Evolutionary conservation across 441 rosid genomes (phyloP), one percentile per base, ranked within the genome.

Genomic region (Adansonia gregorii): DNA sequence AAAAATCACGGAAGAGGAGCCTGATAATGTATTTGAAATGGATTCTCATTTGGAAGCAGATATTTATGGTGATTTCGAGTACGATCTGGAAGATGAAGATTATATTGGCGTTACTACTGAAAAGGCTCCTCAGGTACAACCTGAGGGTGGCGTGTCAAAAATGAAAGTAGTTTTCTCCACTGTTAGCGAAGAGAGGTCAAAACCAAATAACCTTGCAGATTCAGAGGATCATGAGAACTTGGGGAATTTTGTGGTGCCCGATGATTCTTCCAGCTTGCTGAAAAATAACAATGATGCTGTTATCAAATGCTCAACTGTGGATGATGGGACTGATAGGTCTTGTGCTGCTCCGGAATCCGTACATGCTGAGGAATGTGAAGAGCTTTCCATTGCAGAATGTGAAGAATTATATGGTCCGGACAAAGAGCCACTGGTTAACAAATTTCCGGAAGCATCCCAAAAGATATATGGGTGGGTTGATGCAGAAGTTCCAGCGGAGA

Each of bases 361-460:
- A 71, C 83, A 78, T 46, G 70, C 76, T n/a, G 90, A 85, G 79
- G 92, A 82, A 67, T 85, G 72, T 66, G 93, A 86, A 78, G 89
- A 86, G 76, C 89, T 86, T 81, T 92, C 93, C 75, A 66, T 84
- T 63, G 90, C 90, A 79, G 98, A 94, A 82, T 91, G 92, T 87
- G 98, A 94, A 86, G 98, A 91, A 82, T 79, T 92, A 68, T 94
- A 90, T 81, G 98, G 97, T 71, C 98, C 97, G 19, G 98, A 92
- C 63, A 89, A 88, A 85, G 95, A 93, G 82, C 90, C 95, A 58
- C 76, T 87, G 58, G 77, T 89, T 24, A 81, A 86, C 45, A 88
- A 86, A 78, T 76, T 88, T 78, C 85, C 91, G 55, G 89, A 56
- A 77, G 86, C 72, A 66, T 77, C 81, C 3, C 78, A 66, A 69